phyloP scores from a whole-genome alignment of 805 yeast species.

The Saccharomyces eubayanus region DNA sequence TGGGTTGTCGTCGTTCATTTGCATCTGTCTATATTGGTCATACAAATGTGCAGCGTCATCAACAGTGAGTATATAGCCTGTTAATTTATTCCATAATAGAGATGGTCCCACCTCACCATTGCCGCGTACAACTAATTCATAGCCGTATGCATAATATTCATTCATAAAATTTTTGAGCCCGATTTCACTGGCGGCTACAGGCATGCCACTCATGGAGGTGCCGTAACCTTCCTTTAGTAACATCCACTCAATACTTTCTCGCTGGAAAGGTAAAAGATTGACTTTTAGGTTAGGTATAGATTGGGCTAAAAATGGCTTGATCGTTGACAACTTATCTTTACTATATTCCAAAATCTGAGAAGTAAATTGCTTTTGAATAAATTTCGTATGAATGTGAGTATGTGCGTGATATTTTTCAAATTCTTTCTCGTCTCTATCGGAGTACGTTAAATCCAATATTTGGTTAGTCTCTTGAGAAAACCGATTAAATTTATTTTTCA shows the following conservation, averaged over 20 bases:
- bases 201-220: not conserved
- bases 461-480: slow-evolving; percentile 19
- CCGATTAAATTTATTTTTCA: slow-evolving; percentile 16
- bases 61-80: slow-evolving; percentile 20
- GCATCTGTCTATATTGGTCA: slow-evolving; percentile 2
- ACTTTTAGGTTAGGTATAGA: slow-evolving; percentile 12
- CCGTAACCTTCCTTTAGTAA: slow-evolving; percentile 16
- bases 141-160: slow-evolving; percentile 23
- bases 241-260: slow-evolving; percentile 30
- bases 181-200: not conserved
- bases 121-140: slow-evolving; percentile 12
- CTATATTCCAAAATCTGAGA: slow-evolving; percentile 20
- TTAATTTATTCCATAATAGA: slow-evolving; percentile 29
- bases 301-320: slow-evolving; percentile 1
- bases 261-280: slow-evolving; percentile 26
- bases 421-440: slow-evolving; percentile 3
- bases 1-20: not conserved
- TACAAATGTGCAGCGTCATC: slow-evolving; percentile 14
- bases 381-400: slow-evolving; percentile 6
- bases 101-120: not conserved
- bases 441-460: slow-evolving; percentile 18
- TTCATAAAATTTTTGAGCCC: slow-evolving; percentile 18
- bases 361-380: slow-evolving; percentile 22
- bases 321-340: slow-evolving; percentile 6
- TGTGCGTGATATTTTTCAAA: not conserved